Evolutionary conservation across 2,329 filamentous ascomycete species (phyloP).

Genomic region (Cyphellophora attinorum): DNA sequence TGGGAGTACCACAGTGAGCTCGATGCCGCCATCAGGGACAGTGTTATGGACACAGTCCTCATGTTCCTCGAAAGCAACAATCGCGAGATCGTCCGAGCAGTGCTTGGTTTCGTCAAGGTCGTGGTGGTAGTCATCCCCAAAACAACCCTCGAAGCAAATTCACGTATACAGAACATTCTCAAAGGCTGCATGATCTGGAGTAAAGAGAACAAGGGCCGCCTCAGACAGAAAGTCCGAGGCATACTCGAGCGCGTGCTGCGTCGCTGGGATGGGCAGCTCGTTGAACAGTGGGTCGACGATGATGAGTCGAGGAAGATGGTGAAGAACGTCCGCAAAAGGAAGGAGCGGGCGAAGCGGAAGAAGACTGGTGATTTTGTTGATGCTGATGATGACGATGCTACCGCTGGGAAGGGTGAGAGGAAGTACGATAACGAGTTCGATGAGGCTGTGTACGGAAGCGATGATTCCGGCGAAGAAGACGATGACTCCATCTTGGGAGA

Average conservation of each 20-base stretch:
- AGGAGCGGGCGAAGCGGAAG: slow-evolving; percentile 82
- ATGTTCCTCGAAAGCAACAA: slow-evolving; percentile 95
- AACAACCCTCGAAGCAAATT: slow-evolving; percentile 54
- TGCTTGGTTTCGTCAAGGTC: slow-evolving; percentile 93
- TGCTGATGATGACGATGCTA: slow-evolving; percentile 39
- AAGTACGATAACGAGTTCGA: slow-evolving; percentile 90
- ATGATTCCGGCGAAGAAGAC: slow-evolving; percentile 37
- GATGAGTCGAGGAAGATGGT: slow-evolving; percentile 73
- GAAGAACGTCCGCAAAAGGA: slow-evolving; percentile 87
- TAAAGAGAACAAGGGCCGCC: slow-evolving; percentile 95
- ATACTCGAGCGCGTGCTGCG: slow-evolving; percentile 91
- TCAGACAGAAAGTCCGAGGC: slow-evolving; percentile 95
- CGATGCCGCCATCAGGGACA: slow-evolving; percentile 59
- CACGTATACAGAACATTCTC: slow-evolving; percentile 63
- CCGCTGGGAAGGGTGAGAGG: slow-evolving; percentile 34
- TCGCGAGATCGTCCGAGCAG: slow-evolving; percentile 88
- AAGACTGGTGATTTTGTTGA: slow-evolving; percentile 60
- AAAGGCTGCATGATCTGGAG: slow-evolving; percentile 93
- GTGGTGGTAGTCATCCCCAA: slow-evolving; percentile 79
- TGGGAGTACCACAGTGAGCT: slow-evolving; percentile 77
- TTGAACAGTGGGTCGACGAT: slow-evolving; percentile 66
- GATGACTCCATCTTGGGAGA: slow-evolving; percentile 55
- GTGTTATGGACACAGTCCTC: slow-evolving; percentile 89
- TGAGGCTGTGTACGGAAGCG: slow-evolving; percentile 81
- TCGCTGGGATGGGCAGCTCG: slow-evolving; percentile 71